These are phyloP conservation scores for Mortierella claussenii DNA, from an alignment of 192 early-diverging fungal genomes.

Conservation along the genomic window DNA sequence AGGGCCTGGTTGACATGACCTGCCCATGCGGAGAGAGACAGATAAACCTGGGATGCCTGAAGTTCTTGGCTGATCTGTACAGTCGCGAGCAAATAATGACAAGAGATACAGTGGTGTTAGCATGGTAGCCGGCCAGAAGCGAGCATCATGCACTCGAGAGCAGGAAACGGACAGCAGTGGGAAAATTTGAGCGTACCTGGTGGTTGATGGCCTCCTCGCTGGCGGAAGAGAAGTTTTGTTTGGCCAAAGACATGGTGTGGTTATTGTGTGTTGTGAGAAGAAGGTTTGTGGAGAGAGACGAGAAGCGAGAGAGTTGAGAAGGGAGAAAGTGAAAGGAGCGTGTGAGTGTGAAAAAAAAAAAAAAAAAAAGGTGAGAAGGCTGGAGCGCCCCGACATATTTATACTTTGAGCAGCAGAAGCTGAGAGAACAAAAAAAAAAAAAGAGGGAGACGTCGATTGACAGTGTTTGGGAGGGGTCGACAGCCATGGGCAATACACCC, in stretches of 20 bases:
- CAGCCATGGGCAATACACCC: background rate
- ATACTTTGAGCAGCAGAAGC: slow-evolving; percentile 5
- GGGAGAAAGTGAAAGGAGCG: background rate
- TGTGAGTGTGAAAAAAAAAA: slow-evolving; percentile 2
- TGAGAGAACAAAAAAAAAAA: slow-evolving; percentile 10
- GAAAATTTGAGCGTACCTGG: slow-evolving; percentile 13
- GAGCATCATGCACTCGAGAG: too few species aligned
- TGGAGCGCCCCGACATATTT: background rate
- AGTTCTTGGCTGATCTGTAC: slow-evolving; percentile 66
- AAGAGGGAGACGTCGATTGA: too few species aligned
- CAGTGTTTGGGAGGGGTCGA: background rate
- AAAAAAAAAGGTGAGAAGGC: background rate
- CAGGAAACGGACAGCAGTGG: too few species aligned
- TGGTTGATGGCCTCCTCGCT: slow-evolving; percentile 67
- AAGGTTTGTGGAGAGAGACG: background rate
- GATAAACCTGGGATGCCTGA: slow-evolving; percentile 66
- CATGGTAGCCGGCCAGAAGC: too few species aligned
- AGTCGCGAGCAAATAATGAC: background rate
- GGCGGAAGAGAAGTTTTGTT: slow-evolving; percentile 64
- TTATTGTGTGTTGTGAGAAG: background rate
- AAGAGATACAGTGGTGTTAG: too few species aligned
- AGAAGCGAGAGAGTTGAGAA: background rate
- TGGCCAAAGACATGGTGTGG: slow-evolving; percentile 58
- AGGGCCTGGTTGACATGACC: slow-evolving; percentile 56
- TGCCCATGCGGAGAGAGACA: slow-evolving; percentile 65